Evolutionary conservation across 2,329 filamentous ascomycete genomes (phyloP).

Genomic region (Paraphaeosphaeria sporulosa): DNA sequence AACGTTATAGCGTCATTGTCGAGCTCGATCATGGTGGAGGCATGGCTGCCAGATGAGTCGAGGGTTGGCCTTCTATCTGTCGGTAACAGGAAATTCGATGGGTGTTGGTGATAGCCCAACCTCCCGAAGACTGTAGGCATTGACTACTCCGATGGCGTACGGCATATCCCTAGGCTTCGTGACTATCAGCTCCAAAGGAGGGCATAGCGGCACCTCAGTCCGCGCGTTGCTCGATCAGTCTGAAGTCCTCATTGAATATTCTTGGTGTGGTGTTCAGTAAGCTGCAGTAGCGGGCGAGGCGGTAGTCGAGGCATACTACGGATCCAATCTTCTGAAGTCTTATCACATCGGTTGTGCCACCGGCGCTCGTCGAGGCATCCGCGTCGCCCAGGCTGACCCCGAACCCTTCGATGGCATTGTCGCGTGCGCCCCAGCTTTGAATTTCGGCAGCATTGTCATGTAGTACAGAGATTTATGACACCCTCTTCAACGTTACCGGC

Average conservation of each 20-base stretch:
- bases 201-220: slow-evolving; percentile 50
- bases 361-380: neutral
- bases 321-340: neutral
- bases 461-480: too few species aligned
- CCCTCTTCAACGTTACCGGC: too few species aligned
- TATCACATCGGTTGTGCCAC: neutral
- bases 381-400: neutral
- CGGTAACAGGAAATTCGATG: neutral
- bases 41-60: neutral
- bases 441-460: neutral
- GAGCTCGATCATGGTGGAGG: neutral
- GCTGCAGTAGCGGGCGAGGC: neutral
- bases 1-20: neutral
- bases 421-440: neutral
- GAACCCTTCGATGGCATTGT: neutral
- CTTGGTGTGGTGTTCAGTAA: slow-evolving; percentile 13
- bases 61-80: neutral
- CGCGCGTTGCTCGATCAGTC: slow-evolving; percentile 51
- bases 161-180: slow-evolving; percentile 39
- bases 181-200: slow-evolving; percentile 43
- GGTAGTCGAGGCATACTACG: neutral
- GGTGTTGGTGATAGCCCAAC: neutral
- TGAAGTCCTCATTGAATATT: slow-evolving; percentile 56
- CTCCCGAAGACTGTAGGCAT: neutral
- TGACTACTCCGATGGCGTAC: neutral